Base-by-base conservation (phyloP, 2,329 filamentous ascomycete species). In the Plenodomus tracheiphilus region DNA sequence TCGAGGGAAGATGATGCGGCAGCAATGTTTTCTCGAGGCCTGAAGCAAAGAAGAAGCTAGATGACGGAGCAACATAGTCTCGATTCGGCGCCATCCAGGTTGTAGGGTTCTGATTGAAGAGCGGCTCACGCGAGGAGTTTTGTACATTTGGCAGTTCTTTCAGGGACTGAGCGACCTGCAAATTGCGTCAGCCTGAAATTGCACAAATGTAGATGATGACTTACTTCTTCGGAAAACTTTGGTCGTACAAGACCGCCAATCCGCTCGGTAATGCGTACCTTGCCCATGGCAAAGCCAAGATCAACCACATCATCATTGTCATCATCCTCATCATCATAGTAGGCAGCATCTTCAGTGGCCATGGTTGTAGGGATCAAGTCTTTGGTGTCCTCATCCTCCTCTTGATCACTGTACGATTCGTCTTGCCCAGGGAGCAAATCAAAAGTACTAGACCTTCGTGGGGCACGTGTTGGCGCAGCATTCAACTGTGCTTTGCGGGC, bases 211-310 rank as follows among this genome's bases (percentile, higher is more conserved):
- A 32, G 16, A 21, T 7, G 25, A 15, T 32, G 41, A 64, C 75
- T 55, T 75, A 88, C 83, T 77, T 91, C 87, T 68, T 90, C 85
- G 3, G 82, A 80, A 48, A 91, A 79, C 58, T 85, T 84, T 2
- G 88, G 87, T 39, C 87, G 78, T 37, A 88, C 85, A 57, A 88
- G 81, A 1, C 87, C 87, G 15, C 88, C 88, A 54, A 91, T 83
- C 32, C 87, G 79, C 63, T 91, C 88, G 2, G 86, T 89, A 51
- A 91, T 84, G 49, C 79, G 82, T 79, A 91, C 82, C 66, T 83
- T 87, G 1, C 88, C 88, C 51, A 91, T 78, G 55, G 81, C 81
- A 49, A 91, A 82, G 2, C 88, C 88, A 20, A 91, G 74, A 69
- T 91, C 88, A 56, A 88, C 81, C 39, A 89, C 73, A 50, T 89